Conservation (phyloP, 352 stramenopile species). For the Pythium sp. region DNA sequence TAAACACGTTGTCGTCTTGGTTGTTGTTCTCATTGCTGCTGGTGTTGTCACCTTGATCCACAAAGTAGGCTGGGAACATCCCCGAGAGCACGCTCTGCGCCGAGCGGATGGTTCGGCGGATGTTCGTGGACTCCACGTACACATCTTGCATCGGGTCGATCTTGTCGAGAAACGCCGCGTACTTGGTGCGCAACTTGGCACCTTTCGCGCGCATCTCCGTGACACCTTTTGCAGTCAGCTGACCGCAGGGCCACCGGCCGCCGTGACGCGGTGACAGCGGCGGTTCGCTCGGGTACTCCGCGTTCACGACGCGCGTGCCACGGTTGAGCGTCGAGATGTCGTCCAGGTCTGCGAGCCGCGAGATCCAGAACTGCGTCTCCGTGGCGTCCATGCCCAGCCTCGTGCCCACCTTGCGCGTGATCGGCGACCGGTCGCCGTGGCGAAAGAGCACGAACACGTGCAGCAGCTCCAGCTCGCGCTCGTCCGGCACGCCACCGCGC, state of each 20-base stretch:
- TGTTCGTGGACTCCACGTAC: constrained; percentile 78
- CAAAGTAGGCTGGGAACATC: constrained; percentile 59
- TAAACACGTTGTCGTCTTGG: constrained; percentile 21
- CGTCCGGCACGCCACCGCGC: not conserved
- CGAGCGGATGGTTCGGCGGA: constrained; percentile 67
- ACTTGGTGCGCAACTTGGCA: constrained; percentile 35
- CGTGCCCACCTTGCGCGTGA: constrained; percentile 48
- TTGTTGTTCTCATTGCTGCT: not conserved
- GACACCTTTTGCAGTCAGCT: constrained; percentile 68
- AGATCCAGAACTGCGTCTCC: constrained; percentile 67
- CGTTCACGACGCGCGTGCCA: constrained; percentile 37
- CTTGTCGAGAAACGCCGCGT: constrained; percentile 34
- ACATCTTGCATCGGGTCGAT: constrained; percentile 38
- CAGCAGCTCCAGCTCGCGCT: constrained; percentile 33
- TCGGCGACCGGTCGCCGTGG: constrained; percentile 76
- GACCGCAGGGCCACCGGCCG: constrained; percentile 66
- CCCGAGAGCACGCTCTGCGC: constrained; percentile 65
- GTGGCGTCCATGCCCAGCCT: constrained; percentile 39
- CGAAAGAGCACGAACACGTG: constrained; percentile 77
- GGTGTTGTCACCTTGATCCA: constrained; percentile 5
- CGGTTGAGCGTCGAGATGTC: constrained; percentile 46
- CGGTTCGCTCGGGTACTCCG: constrained; percentile 16
- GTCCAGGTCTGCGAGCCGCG: constrained; percentile 38
- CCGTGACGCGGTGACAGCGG: constrained; percentile 49
- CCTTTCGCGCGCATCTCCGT: constrained; percentile 61